A percentile compares a stretch with the other conserved stretches of the same genome.
phyloP scores from a whole-genome alignment of 208 protist genomes.

The Vickermania spadyakhi region DNA sequence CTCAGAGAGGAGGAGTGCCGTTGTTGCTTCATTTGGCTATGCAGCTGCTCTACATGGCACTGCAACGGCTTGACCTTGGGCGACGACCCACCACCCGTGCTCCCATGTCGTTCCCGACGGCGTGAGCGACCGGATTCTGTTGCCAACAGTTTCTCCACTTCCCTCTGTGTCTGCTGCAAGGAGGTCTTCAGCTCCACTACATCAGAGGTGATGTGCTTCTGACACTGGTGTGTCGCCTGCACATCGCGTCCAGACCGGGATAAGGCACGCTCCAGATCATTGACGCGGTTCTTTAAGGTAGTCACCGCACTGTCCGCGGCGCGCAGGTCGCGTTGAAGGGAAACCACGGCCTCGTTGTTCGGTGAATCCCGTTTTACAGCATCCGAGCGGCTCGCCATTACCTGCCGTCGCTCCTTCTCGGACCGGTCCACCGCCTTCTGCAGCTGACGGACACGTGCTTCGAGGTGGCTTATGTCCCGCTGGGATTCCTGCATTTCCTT shows the following conservation, averaged over 20 bases:
- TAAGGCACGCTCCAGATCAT: not conserved
- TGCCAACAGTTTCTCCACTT: not conserved
- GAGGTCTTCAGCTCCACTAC: not conserved
- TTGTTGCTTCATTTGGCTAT: no score
- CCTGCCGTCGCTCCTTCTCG: not conserved
- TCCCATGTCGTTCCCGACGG: no score
- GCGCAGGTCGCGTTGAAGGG: not conserved
- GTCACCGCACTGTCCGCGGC: not conserved
- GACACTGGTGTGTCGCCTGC: not conserved
- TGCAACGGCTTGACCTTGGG: no score
- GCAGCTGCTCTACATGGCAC: no score
- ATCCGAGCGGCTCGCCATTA: not conserved
- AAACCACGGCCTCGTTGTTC: not conserved
- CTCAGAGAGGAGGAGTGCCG: no score
- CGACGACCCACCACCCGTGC: no score
- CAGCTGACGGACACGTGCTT: not conserved
- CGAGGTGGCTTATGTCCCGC: not conserved
- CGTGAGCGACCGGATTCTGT: no score
- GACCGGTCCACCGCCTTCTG: not conserved
- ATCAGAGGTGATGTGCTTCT: not conserved
- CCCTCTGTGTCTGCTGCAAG: not conserved
- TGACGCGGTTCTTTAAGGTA: not conserved
- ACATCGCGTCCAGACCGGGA: not conserved
- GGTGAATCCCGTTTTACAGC: not conserved
- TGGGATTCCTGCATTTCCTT: not conserved